Percentiles rank a stretch among this genome's conserved stretches.
Evolutionary conservation across 2,329 filamentous ascomycete genomes (phyloP).

Genomic region (Simplicillium aogashimaense): DNA sequence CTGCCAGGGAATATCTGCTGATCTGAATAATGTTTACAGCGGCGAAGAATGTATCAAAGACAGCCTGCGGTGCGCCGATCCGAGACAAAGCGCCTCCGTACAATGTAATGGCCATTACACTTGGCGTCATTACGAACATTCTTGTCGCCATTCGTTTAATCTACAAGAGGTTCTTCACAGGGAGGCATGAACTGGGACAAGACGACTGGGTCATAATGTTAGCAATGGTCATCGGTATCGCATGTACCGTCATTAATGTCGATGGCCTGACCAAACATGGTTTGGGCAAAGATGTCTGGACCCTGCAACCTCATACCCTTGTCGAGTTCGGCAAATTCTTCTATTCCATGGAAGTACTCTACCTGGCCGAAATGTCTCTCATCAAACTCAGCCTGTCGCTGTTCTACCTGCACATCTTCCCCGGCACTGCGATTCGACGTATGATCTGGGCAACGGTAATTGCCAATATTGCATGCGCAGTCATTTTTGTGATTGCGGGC

Average conservation of each 20-base stretch:
- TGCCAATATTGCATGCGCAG: slow-evolving; percentile 27
- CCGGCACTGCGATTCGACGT: slow-evolving; percentile 22
- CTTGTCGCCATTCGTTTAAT: slow-evolving; percentile 32
- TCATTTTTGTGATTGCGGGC: slow-evolving; percentile 29
- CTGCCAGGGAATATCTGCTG: too few relatives aligned
- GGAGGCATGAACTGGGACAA: slow-evolving; percentile 22
- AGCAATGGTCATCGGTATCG: slow-evolving; percentile 16
- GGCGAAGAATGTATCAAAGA: slow-evolving; percentile 12
- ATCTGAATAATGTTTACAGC: too few relatives aligned
- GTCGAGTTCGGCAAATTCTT: slow-evolving; percentile 32
- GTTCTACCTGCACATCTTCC: slow-evolving; percentile 48
- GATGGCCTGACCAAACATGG: slow-evolving; percentile 26
- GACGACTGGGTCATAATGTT: slow-evolving; percentile 27
- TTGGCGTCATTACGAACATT: slow-evolving; percentile 23
- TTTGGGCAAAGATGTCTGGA: slow-evolving; percentile 42
- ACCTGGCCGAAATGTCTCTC: slow-evolving; percentile 34
- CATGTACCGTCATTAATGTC: slow-evolving; percentile 19
- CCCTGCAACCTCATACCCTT: slow-evolving; percentile 27
- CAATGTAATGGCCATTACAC: slow-evolving; percentile 19
- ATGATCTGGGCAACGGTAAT: slow-evolving; percentile 31
- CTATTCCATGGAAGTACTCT: slow-evolving; percentile 31
- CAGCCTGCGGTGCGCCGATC: slow-evolving; percentile 15
- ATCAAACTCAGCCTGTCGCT: slow-evolving; percentile 41
- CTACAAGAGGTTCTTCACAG: slow-evolving; percentile 21
- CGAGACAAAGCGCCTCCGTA: slow-evolving; percentile 22